Evolutionary conservation across 2,329 filamentous ascomycete species (phyloP).

Genomic region (Lachnellula cervina): DNA sequence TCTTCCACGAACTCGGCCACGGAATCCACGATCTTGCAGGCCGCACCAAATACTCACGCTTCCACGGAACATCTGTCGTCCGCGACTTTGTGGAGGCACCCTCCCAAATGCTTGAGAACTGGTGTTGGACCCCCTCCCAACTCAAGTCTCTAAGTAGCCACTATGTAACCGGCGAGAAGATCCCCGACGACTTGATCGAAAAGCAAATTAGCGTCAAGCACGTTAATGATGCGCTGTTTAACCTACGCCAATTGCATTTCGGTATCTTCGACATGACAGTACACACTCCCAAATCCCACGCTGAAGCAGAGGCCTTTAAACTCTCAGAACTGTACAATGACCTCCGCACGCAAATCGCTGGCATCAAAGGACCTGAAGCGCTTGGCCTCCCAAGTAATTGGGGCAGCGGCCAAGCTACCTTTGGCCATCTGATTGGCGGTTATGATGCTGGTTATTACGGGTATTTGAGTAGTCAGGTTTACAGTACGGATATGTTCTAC

Average conservation of each 20-base stretch:
- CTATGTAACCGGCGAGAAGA: constrained; percentile 64
- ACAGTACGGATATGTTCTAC: constrained; percentile 83
- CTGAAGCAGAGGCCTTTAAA: constrained; percentile 61
- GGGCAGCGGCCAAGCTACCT: constrained; percentile 75
- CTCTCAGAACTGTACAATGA: constrained; percentile 66
- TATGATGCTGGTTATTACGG: constrained; percentile 85
- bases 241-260: constrained; percentile 73
- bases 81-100: constrained; percentile 69
- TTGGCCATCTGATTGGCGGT: constrained; percentile 77
- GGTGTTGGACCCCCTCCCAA: constrained; percentile 66
- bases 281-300: constrained; percentile 65
- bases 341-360: constrained; percentile 65
- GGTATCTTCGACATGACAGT: constrained; percentile 82
- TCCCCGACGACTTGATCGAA: constrained; percentile 69
- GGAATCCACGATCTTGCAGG: constrained; percentile 66
- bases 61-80: constrained; percentile 63
- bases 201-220: constrained; percentile 74
- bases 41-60: constrained; percentile 57
- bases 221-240: constrained; percentile 75
- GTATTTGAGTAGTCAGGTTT: constrained; percentile 71
- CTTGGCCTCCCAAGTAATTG: constrained; percentile 51
- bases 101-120: constrained; percentile 71
- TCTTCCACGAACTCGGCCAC: constrained; percentile 74
- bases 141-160: constrained; percentile 66
- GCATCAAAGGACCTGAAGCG: constrained; percentile 69